These are phyloP conservation scores for Chaetomiaceae sp. DNA, from an alignment of 2,329 filamentous ascomycete genomes.

Conservation along the genomic window DNA sequence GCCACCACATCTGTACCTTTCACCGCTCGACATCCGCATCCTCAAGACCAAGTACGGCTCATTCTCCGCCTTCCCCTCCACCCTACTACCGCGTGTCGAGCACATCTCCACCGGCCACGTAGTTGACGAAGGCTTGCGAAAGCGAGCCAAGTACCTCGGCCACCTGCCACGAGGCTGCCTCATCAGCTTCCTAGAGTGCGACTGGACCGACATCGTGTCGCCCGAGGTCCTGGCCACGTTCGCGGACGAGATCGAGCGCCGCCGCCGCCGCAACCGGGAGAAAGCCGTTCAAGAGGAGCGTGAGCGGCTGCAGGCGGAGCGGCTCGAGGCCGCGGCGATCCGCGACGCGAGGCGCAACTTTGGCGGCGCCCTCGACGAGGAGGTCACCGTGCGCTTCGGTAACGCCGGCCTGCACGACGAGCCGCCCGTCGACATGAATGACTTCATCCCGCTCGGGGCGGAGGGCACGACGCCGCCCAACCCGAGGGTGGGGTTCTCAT, in stretches of 20 bases:
- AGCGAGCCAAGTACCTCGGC: conserved; percentile 76
- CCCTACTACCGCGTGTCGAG: conserved; percentile 79
- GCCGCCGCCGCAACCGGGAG: conserved; percentile 71
- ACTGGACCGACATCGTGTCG: conserved; percentile 86
- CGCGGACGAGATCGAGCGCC: conserved; percentile 65
- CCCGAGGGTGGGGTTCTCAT: conserved; percentile 55
- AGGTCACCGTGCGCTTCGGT: conserved; percentile 27
- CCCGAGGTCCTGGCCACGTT: conserved; percentile 70
- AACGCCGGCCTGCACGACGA: conserved; percentile 17
- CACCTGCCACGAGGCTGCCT: conserved; percentile 89
- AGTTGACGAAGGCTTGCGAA: conserved; percentile 77
- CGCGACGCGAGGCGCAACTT: conserved; percentile 38
- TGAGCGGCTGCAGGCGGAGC: conserved; percentile 74
- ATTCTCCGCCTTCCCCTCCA: conserved; percentile 76
- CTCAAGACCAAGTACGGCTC: conserved; percentile 82
- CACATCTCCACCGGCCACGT: conserved; percentile 83
- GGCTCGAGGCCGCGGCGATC: conserved; percentile 65
- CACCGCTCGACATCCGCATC: conserved; percentile 85
- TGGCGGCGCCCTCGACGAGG: conserved; percentile 37
- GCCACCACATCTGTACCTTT: conserved; percentile 81
- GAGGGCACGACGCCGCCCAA: conserved; percentile 50
- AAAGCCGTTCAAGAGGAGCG: conserved; percentile 84
- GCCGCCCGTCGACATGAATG: conserved; percentile 46
- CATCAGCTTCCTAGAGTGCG: conserved; percentile 84
- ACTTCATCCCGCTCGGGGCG: conserved; percentile 59